These are phyloP conservation scores for Monilinia fructicola DNA, from an alignment of 2,329 filamentous ascomycete species.

Conservation along the genomic window DNA sequence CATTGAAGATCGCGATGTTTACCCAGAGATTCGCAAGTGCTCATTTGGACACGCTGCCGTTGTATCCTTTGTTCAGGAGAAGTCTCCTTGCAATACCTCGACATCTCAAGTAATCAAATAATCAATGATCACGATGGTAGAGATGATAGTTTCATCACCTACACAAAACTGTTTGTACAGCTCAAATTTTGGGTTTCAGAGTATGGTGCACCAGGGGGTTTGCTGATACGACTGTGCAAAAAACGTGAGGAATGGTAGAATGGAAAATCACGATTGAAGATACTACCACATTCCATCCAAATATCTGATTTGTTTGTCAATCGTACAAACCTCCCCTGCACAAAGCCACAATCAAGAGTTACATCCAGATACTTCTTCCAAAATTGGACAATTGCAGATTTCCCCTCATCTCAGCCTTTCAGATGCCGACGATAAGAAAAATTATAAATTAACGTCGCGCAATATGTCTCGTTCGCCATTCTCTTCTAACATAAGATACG, in stretches of 20 bases:
- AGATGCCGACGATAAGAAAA: background rate
- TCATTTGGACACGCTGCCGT: background rate
- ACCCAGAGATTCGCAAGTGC: background rate
- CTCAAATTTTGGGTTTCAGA: background rate
- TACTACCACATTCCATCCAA: background rate
- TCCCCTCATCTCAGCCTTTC: background rate
- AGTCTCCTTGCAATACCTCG: background rate
- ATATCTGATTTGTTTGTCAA: background rate
- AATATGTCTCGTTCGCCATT: background rate
- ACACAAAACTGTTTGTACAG: background rate
- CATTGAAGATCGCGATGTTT: background rate
- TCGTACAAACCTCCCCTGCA: background rate
- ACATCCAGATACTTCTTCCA: background rate
- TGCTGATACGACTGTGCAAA: background rate
- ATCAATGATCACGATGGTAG: background rate
- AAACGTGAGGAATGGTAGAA: background rate
- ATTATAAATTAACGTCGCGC: background rate
- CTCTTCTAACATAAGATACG: constrained; percentile 3
- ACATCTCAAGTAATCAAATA: background rate
- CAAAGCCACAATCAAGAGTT: background rate
- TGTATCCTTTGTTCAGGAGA: background rate
- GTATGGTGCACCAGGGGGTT: background rate
- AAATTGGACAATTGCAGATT: background rate
- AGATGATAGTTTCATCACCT: background rate
- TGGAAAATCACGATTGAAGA: background rate